phyloP scores from a whole-genome alignment of 129 eudicot genomes.

The Escallonia herrerae region DNA sequence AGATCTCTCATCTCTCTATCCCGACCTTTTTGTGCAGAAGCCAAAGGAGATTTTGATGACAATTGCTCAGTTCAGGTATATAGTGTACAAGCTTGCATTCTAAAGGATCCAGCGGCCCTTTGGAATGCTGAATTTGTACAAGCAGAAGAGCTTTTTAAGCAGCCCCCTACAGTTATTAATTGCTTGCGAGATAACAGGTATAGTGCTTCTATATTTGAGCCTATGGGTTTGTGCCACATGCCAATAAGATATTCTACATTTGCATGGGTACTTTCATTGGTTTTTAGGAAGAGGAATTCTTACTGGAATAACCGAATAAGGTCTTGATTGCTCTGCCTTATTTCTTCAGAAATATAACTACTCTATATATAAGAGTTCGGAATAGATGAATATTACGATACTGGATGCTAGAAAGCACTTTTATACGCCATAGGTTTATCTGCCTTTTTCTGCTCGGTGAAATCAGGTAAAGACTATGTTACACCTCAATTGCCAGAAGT shows the following conservation, averaged over 20 bases:
- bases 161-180: constrained; percentile 57
- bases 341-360: no score
- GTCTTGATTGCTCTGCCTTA: no score
- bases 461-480: no score
- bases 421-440: no score
- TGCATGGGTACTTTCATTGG: background rate
- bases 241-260: no score
- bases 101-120: constrained; percentile 77
- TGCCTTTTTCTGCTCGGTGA: no score
- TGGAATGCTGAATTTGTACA: constrained; percentile 93
- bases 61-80: constrained; percentile 83
- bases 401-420: no score
- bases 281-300: background rate
- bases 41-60: constrained; percentile 69
- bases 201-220: constrained; percentile 5
- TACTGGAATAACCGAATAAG: background rate
- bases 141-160: constrained; percentile 83
- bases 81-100: constrained; percentile 87
- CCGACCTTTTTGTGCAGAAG: constrained; percentile 47
- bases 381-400: no score
- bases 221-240: no score
- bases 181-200: constrained; percentile 92
- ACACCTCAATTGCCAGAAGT: no score
- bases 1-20: constrained; percentile 2
- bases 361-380: no score